Base-by-base conservation (phyloP, 495 filamentous ascomycete species). In the Rostrohypoxylon terebratum region DNA sequence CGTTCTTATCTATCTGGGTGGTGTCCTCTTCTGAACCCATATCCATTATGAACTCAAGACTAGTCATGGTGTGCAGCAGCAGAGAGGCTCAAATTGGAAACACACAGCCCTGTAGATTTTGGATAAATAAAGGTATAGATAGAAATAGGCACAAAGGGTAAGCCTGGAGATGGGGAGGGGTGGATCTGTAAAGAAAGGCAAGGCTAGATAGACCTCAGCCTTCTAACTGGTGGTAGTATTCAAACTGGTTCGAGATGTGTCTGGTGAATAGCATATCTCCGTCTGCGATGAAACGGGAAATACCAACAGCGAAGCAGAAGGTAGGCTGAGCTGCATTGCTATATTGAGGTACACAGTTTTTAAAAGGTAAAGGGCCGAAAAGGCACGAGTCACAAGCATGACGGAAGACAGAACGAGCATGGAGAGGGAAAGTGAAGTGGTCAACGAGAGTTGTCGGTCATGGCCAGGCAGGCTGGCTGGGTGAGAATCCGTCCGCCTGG, bases 41-140 rank as follows among this genome's bases (percentile, higher is more conserved):
- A 75, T 84, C 81, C 82, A 86, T 84, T 60, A 86, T 86, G 65
- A 82, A 81, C 59, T 77, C 81, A 53, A 86, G 77, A 69, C 80
- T 83, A 69, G 82, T 77, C 84, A 86, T 86, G 75, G 78, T 74
- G 38, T 77, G 75, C 66, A 72, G 44, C 44, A 48, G 20, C 13
- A 55, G 13, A 28, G 73, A 71, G 62, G 63, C 82, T 82, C 78
- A 79, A 84, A 80, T 77, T 80, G 81, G 78, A 83, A 80, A 71
- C 68, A 59, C 77, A 79, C 77, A 78, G 77, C 77, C 75, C 75
- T 69, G 75, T 68, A 63, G 36, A 20, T 68, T 69, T 61, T 66
- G 60, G 77, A 79, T 79, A 79, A 78, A 79, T 78, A 78, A 79
- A 79, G 77, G 74, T 64, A 73, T 73, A 74, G 59, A 71, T 77